phyloP scores from a whole-genome alignment of 495 filamentous ascomycete genomes.

The Penicillium crystallinum region DNA sequence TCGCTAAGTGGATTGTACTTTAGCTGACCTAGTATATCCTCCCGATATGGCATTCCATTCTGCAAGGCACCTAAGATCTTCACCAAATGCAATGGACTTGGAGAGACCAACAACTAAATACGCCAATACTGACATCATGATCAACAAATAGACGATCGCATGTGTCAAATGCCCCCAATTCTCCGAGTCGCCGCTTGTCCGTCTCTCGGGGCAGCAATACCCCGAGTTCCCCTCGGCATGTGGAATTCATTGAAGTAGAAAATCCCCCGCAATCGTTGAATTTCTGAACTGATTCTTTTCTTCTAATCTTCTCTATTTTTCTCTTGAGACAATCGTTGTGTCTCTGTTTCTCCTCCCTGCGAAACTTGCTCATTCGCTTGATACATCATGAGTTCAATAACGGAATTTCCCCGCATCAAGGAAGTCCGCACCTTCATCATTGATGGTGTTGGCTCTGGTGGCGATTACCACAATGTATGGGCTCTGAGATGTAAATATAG shows the following conservation, averaged over 20 bases:
- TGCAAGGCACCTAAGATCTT: too few relatives aligned
- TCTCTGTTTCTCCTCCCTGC: not conserved
- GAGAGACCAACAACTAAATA: not conserved
- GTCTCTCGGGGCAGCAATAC: constrained; percentile 30
- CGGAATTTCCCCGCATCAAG: constrained; percentile 58
- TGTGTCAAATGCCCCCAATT: not conserved
- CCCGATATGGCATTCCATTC: too few relatives aligned
- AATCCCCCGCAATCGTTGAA: constrained; percentile 2
- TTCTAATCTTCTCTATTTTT: too few relatives aligned
- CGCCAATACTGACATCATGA: not conserved
- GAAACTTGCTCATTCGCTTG: not conserved
- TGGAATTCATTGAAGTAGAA: constrained; percentile 11
- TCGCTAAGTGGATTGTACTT: too few relatives aligned
- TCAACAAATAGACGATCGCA: not conserved
- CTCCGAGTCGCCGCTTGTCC: constrained; percentile 2
- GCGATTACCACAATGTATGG: constrained; percentile 86
- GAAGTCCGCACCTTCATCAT: constrained; percentile 75
- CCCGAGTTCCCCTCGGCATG: constrained; percentile 25
- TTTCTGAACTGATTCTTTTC: constrained; percentile 4
- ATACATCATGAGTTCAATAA: constrained; percentile 32
- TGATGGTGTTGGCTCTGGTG: constrained; percentile 79
- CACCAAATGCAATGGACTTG: too few relatives aligned
- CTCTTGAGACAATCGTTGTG: not conserved
- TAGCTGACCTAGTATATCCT: too few relatives aligned
- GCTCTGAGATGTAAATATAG: not conserved